These are phyloP conservation scores for Lentinus tigrinus DNA, from an alignment of 768 basidiomycete species.

Conservation along the genomic window DNA sequence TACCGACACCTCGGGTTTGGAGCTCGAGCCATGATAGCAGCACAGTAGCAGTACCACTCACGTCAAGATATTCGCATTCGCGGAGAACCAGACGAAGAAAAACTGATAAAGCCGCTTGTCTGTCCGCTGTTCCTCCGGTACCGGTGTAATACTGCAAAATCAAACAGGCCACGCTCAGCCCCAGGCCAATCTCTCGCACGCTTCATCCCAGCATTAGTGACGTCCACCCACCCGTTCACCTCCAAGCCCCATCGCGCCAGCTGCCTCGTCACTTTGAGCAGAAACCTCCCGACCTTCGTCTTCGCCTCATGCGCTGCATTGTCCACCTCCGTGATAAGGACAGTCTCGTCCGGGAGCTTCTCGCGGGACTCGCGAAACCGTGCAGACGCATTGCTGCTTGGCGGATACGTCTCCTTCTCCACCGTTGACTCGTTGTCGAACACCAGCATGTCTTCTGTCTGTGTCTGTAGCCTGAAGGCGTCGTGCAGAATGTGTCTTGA, in stretches of 20 bases:
- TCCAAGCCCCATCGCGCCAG: constrained; percentile 24
- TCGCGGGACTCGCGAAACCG: not conserved
- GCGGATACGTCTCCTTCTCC: not conserved
- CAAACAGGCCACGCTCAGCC: not conserved
- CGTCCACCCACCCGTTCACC: constrained; percentile 25
- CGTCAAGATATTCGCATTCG: constrained; percentile 64
- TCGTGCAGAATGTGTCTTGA: not conserved
- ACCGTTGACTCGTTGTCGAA: not conserved
- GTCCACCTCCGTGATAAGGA: constrained; percentile 10
- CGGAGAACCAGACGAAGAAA: constrained; percentile 72
- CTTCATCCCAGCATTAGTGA: too few species aligned
- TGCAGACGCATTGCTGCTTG: not conserved
- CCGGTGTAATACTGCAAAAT: constrained; percentile 59
- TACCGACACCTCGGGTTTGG: too few species aligned
- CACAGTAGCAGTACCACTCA: constrained; percentile 26
- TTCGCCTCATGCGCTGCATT: constrained; percentile 10
- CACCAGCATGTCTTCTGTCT: not conserved
- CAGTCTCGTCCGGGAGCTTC: not conserved
- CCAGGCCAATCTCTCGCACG: too few species aligned
- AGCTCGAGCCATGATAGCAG: not conserved
- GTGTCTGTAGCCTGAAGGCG: too few species aligned
- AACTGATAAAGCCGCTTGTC: constrained; percentile 61
- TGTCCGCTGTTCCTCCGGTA: constrained; percentile 45
- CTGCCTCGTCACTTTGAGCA: constrained; percentile 11
- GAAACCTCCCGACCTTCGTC: constrained; percentile 7